Evolutionary conservation across 2,329 filamentous ascomycete genomes (phyloP), one percentile per base, ranked within the genome.

Genomic region (Fusarium paranaense): DNA sequence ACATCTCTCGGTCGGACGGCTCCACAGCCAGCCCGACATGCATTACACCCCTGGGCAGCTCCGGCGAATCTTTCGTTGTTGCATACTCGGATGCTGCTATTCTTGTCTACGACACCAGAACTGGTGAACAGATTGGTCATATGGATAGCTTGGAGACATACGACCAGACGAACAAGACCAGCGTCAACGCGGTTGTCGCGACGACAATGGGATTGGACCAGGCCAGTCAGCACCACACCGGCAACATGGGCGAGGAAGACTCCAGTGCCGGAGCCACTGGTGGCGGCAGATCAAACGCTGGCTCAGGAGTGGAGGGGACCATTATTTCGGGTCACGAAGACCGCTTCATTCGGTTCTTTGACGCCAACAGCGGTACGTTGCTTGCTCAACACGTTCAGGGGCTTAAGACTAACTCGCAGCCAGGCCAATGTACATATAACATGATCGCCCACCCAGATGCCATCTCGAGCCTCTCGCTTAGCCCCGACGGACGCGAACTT

Each of bases 361-460:
- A 99, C 87, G 97, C 97, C 72, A 98, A 99, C 81, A 98, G 95
- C 85, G 97, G 97, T 98, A 93, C 84, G 94, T 90, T 8, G 83
- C 93, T 89, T 40, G 16, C 25, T 18, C 1, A 3, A 16, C 14
- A 16, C 2, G 14, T 13, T 6, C 9, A 22, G 11, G 16, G 35
- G 9, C 16, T 30, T 18, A 32, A 64, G n/a, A 76, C 76, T 77
- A 66, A 76, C 25, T 13, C 13, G 3, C 13, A 1, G 2, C 11
- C 75, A 98, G 97, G 97, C 66, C 97, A 99, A 95, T 98, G 95
- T 85, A 98, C 97, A 73, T 99, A 99, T 84, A 97, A 94, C 79
- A 99, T 99, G 97, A 91, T 98, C 69, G 97, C 97, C 7, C 97
- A 99, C 78, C 95, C 97, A 1, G 93, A 95, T 4, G 93, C 97